phyloP scores from a whole-genome alignment of 805 yeast species.

The Monosporozyma siamensis region DNA sequence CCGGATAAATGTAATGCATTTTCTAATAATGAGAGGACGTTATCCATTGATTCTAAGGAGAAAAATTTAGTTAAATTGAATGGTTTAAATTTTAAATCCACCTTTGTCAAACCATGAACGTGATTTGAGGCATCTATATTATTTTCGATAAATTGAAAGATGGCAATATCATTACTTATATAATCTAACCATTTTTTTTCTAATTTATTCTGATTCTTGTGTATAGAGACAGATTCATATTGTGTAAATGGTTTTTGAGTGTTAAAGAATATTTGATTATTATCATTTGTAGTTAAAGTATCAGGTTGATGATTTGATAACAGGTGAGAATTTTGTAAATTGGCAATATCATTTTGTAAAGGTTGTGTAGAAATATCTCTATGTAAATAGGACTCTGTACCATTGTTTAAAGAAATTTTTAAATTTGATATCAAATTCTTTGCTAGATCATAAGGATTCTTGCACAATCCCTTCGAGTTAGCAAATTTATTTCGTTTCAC shows the following conservation, averaged over 20 bases:
- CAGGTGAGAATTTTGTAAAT: no score
- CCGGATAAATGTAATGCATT: conserved; percentile 19
- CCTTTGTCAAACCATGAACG: no score
- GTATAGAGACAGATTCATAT: conserved; percentile 2
- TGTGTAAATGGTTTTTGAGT: conserved; percentile 20
- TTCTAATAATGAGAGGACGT: conserved; percentile 24
- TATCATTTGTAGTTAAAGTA: no score
- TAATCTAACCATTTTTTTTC: conserved; percentile 19
- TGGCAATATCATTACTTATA: conserved; percentile 21
- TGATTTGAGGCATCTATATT: background rate
- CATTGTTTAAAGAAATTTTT: conserved; percentile 45
- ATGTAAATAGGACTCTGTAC: conserved; percentile 28
- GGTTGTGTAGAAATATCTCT: conserved; percentile 39
- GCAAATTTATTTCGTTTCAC: conserved; percentile 36
- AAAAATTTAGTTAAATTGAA: conserved; percentile 26
- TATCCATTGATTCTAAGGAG: conserved; percentile 19
- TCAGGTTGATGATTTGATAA: no score
- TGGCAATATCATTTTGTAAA: conserved; percentile 31
- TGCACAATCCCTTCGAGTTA: conserved; percentile 41
- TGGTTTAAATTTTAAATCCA: conserved; percentile 16
- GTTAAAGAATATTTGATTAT: conserved; percentile 6
- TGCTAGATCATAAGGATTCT: conserved; percentile 43
- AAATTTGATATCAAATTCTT: conserved; percentile 42
- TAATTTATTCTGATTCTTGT: conserved; percentile 5
- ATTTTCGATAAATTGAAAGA: conserved; percentile 16